A percentile compares a stretch with the other conserved stretches of the same genome.
phyloP scores from a whole-genome alignment of 371 early-diverging fungal genomes.

The Haplosporangium sp. region DNA sequence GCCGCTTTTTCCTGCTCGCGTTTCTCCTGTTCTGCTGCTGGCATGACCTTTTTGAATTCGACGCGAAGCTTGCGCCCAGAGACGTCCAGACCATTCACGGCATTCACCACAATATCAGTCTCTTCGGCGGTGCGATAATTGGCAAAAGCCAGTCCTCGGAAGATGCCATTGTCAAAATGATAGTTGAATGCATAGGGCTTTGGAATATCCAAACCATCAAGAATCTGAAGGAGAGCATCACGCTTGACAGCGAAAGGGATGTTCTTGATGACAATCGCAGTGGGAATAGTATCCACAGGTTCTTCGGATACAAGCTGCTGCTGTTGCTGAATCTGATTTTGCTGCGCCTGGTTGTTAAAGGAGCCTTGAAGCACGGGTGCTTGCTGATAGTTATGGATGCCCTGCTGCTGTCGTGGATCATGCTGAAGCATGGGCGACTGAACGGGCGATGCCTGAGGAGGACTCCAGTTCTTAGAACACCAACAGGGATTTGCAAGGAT shows the following conservation, averaged over 20 bases:
- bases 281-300: slow-evolving; percentile 69
- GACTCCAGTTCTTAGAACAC: slow-evolving; percentile 38
- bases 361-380: slow-evolving; percentile 36
- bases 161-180: slow-evolving; percentile 82
- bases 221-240: slow-evolving; percentile 73
- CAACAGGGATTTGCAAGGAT: not conserved
- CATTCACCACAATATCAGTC: slow-evolving; percentile 73
- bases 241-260: slow-evolving; percentile 84
- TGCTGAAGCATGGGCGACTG: slow-evolving; percentile 51
- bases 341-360: slow-evolving; percentile 30
- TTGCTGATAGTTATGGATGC: slow-evolving; percentile 26
- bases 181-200: slow-evolving; percentile 86
- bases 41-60: slow-evolving; percentile 82
- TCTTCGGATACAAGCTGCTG: slow-evolving; percentile 55
- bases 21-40: slow-evolving; percentile 61
- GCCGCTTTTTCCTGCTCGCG: slow-evolving; percentile 59
- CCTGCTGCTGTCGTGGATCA: slow-evolving; percentile 41
- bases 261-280: slow-evolving; percentile 87
- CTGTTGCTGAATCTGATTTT: slow-evolving; percentile 55
- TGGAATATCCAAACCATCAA: slow-evolving; percentile 75
- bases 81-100: slow-evolving; percentile 76
- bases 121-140: slow-evolving; percentile 83
- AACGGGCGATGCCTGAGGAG: slow-evolving; percentile 34
- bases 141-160: slow-evolving; percentile 86
- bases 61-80: slow-evolving; percentile 82